Conservation (phyloP, 2,329 filamentous ascomycete genomes). For the Lachnellula arida region DNA sequence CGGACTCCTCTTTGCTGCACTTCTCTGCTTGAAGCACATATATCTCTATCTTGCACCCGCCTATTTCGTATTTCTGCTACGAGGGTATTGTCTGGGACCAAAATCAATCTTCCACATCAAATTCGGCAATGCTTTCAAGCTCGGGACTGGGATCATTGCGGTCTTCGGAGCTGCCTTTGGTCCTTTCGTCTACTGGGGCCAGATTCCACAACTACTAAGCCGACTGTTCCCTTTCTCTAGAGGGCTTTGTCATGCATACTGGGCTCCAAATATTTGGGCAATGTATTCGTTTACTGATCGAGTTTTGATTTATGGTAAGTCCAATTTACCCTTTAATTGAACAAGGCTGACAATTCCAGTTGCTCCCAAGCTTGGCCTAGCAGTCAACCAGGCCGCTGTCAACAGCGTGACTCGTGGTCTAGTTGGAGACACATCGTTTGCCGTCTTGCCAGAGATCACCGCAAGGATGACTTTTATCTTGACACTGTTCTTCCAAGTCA, state of each 20-base stretch:
- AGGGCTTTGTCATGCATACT: constrained; percentile 94
- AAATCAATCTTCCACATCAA: constrained; percentile 71
- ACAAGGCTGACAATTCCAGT: constrained; percentile 48
- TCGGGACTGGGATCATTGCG: constrained; percentile 65
- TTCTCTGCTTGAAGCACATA: constrained; percentile 96
- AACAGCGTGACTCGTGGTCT: constrained; percentile 88
- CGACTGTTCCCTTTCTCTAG: constrained; percentile 91
- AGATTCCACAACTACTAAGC: constrained; percentile 77
- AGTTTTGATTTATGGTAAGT: constrained; percentile 70
- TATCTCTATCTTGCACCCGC: constrained; percentile 94
- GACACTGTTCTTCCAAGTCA: constrained; percentile 75
- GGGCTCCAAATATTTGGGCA: constrained; percentile 96
- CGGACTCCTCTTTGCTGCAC: constrained; percentile 74
- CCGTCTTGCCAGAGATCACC: constrained; percentile 81
- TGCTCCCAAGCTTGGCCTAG: constrained; percentile 73
- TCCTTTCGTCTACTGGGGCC: constrained; percentile 76
- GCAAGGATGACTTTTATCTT: constrained; percentile 75
- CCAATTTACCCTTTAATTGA: neutral
- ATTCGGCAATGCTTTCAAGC: constrained; percentile 76
- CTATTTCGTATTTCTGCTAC: constrained; percentile 90
- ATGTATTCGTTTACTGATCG: constrained; percentile 91
- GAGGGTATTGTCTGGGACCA: constrained; percentile 79
- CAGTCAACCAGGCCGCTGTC: constrained; percentile 68
- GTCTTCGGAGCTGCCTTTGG: constrained; percentile 82
- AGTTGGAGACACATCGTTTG: constrained; percentile 90